Percentiles rank a stretch among this genome's conserved stretches.
These are phyloP conservation scores for Cutaneotrichosporon sp. DNA, from an alignment of 1,284 basidiomycete genomes.

Conservation along the genomic window DNA sequence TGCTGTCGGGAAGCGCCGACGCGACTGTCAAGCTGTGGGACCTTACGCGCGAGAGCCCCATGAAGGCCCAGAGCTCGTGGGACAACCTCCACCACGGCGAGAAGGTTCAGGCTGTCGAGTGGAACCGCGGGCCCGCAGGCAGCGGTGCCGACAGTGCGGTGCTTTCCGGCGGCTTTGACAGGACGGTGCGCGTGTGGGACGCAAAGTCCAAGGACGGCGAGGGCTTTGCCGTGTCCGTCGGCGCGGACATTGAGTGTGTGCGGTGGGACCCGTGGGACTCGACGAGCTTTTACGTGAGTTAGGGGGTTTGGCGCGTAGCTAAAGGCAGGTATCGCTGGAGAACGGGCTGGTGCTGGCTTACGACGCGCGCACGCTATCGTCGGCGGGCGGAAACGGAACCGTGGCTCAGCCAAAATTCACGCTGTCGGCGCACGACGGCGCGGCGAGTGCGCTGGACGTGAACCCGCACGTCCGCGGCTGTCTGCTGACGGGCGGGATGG, in stretches of 20 bases:
- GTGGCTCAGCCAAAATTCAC: constrained; percentile 65
- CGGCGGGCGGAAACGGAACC: constrained; percentile 47
- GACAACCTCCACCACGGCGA: constrained; percentile 71
- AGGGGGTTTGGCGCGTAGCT: not conserved
- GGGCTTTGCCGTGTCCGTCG: constrained; percentile 71
- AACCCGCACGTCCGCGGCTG: constrained; percentile 88
- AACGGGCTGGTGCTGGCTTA: constrained; percentile 88
- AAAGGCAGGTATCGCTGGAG: constrained; percentile 73
- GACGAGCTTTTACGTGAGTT: constrained; percentile 76
- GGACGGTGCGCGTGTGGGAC: constrained; percentile 89
- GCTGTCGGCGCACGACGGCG: constrained; percentile 89
- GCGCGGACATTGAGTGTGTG: constrained; percentile 87
- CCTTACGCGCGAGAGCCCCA: constrained; percentile 63
- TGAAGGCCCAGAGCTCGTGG: constrained; percentile 72
- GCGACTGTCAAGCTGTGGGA: constrained; percentile 98
- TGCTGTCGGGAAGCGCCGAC: constrained; percentile 90
- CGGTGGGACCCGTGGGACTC: constrained; percentile 94
- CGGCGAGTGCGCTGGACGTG: constrained; percentile 83
- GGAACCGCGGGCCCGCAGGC: constrained; percentile 68
- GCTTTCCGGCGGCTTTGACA: constrained; percentile 88
- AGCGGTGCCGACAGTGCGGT: constrained; percentile 64
- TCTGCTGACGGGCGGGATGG: constrained; percentile 85
- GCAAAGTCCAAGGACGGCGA: constrained; percentile 68
- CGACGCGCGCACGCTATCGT: constrained; percentile 76
- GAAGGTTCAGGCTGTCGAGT: constrained; percentile 96